phyloP scores from a whole-genome alignment of 2,329 filamentous ascomycete species.

The Phialocephala sp. region DNA sequence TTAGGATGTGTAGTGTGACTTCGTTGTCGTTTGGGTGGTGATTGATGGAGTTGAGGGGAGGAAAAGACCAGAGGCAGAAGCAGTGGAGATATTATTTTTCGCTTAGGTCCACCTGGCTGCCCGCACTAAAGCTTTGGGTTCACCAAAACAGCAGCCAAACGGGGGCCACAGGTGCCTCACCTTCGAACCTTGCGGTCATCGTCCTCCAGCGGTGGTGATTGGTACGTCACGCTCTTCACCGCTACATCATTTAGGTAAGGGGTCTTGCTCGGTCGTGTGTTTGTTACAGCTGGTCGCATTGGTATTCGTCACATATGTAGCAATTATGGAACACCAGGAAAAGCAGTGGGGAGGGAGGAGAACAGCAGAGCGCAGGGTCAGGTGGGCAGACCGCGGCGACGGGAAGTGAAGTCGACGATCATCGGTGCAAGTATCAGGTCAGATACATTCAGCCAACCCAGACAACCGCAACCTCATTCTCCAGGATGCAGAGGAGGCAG shows the following conservation, averaged over 20 bases:
- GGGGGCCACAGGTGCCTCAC: not conserved
- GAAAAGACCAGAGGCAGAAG: conserved; percentile 34
- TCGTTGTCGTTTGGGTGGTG: conserved; percentile 62
- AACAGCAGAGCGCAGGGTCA: not conserved
- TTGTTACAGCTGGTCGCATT: conserved; percentile 12
- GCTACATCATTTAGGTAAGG: conserved; percentile 22
- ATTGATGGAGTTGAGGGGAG: conserved; percentile 34
- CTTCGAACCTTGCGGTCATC: conserved; percentile 15
- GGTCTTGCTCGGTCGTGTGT: not conserved
- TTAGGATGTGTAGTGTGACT: conserved; percentile 59
- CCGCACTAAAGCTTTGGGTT: conserved; percentile 12
- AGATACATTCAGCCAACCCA: not conserved
- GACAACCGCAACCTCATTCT: not conserved
- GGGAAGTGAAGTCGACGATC: not conserved
- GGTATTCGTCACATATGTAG: conserved; percentile 21
- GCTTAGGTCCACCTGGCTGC: conserved; percentile 25
- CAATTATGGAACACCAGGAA: conserved; percentile 15
- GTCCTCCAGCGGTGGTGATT: conserved; percentile 17
- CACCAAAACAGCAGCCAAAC: not conserved
- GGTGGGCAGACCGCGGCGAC: not conserved
- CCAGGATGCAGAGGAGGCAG: not conserved
- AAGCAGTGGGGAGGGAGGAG: not conserved
- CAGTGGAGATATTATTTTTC: conserved; percentile 31
- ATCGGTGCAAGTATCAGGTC: not conserved
- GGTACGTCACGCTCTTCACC: conserved; percentile 18